Percentiles rank a stretch among this genome's conserved stretches.
phyloP scores from a whole-genome alignment of 2,329 filamentous ascomycete genomes.

The Neophaeococcomyces mojaviensis region DNA sequence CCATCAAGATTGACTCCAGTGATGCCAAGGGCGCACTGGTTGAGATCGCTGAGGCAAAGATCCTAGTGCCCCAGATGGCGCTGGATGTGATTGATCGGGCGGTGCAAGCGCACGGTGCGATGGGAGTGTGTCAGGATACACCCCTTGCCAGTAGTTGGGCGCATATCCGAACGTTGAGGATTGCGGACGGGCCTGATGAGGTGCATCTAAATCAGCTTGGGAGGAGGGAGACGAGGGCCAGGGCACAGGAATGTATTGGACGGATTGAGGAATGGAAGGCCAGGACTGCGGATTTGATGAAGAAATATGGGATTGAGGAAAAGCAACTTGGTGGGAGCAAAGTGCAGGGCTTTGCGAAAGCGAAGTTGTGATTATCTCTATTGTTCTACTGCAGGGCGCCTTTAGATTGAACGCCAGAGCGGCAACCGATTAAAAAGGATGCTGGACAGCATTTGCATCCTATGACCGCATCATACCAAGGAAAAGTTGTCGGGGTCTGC shows the following conservation, averaged over 20 bases:
- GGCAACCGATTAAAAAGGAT: too few relatives aligned
- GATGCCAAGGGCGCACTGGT: conserved; percentile 81
- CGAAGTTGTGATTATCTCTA: too few relatives aligned
- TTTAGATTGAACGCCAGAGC: too few relatives aligned
- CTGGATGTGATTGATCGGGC: conserved; percentile 87
- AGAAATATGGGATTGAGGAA: conserved; percentile 17
- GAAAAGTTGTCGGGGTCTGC: too few relatives aligned
- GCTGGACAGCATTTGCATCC: too few relatives aligned
- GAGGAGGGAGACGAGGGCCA: conserved; percentile 43
- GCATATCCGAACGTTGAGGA: conserved; percentile 77
- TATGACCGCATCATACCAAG: too few relatives aligned
- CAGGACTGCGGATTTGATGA: conserved; percentile 18
- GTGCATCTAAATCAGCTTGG: conserved; percentile 64
- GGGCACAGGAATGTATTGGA: conserved; percentile 28
- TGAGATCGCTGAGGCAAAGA: conserved; percentile 69
- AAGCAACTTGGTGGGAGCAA: conserved; percentile 7
- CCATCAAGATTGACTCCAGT: conserved; percentile 82
- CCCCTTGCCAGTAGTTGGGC: conserved; percentile 63
- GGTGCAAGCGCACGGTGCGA: conserved; percentile 82
- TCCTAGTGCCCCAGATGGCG: conserved; percentile 76
- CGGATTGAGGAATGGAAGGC: conserved; percentile 20
- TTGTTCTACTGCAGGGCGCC: too few relatives aligned
- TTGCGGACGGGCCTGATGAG: conserved; percentile 92
- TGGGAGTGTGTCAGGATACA: conserved; percentile 87
- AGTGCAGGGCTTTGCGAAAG: conserved; percentile 24